phyloP scores from a whole-genome alignment of 306 rosid species.

The Lagenaria siceraria region DNA sequence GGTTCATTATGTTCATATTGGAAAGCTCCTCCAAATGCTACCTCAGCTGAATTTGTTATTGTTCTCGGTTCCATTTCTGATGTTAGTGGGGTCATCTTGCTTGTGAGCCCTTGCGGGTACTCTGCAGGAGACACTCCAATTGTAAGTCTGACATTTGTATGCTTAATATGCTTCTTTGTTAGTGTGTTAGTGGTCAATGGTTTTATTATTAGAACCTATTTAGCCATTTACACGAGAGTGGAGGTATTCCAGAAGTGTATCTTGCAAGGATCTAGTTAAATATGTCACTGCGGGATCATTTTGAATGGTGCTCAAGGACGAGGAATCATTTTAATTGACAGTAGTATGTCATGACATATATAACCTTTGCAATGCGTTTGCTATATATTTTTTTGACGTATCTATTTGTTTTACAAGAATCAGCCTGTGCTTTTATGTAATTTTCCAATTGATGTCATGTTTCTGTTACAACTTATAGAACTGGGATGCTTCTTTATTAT shows the following conservation, averaged over 20 bases:
- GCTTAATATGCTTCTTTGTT: conserved; percentile 8
- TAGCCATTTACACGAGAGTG: not conserved
- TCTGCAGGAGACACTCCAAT: conserved; percentile 73
- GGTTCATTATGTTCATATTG: conserved; percentile 55
- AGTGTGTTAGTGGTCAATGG: not conserved
- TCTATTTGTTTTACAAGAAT: not conserved
- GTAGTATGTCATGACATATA: not conserved
- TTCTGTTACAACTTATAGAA: not conserved
- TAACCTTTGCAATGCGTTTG: not conserved
- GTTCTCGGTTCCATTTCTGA: conserved; percentile 73
- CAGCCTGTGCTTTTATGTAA: not conserved
- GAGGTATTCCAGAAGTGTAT: not conserved
- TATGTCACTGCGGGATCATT: not conserved
- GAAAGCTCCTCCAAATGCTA: conserved; percentile 77
- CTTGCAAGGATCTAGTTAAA: not conserved
- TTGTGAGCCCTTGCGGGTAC: conserved; percentile 92
- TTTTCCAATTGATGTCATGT: not conserved
- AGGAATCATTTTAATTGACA: not conserved
- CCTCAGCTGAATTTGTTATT: conserved; percentile 62
- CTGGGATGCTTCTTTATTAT: not conserved
- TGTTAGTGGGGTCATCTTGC: conserved; percentile 76
- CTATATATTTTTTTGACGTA: not conserved
- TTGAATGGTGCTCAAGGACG: not conserved
- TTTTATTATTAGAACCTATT: not conserved
- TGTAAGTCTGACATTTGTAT: conserved; percentile 34